Base-by-base conservation (phyloP, 345 rosid species). In the Bruguiera sexangula region DNA sequence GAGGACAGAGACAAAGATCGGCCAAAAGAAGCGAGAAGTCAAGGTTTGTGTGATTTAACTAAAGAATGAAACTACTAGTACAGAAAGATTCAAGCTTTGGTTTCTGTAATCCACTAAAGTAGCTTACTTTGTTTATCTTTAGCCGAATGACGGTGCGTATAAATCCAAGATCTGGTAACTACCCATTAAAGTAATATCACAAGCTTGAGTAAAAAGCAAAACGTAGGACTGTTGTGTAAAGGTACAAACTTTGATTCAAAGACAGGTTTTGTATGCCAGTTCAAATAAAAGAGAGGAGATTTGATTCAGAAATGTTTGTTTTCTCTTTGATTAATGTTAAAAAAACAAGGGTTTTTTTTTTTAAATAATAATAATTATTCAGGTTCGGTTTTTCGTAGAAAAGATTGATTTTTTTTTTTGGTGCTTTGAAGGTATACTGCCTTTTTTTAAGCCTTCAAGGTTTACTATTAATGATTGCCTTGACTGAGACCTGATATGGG, bases 81-180 rank as follows among this genome's bases (percentile, higher is more conserved):
- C 26, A 55, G n/a, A 63, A 74, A 74, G 79, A 22, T 60, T 5
- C 46, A 68, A 30, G n/a, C 54, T 72, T 68, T 22, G 24, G 56
- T 53, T 62, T 68, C 65, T 57, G 39, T 61, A 78, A 74, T 60
- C 67, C 68, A 59, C 62, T 64, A 16, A 77, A 65, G 10, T 70
- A 27, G 60, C 51, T 22, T 62, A 26, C 59, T 67, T 36, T 60
- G 50, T 21, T 31, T 60, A 60, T 56, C 22, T 10, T 58, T 46
- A 66, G 65, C 64, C 80, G 1, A 62, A 16, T 32, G 52, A 29
- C 29, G 59, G 36, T 54, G 74, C 62, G 78, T 59, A 66, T 74
- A 79, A 84, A 83, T 70, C 79, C 73, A 74, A 77, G 89, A 81
- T 79, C 76, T 65, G 78, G 80, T 79, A 87, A 84, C 82, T 19